Evolutionary conservation across 805 yeast genomes (phyloP), one percentile per base, ranked within the genome.

Genomic region (Wickerhamiella occidentalis): DNA sequence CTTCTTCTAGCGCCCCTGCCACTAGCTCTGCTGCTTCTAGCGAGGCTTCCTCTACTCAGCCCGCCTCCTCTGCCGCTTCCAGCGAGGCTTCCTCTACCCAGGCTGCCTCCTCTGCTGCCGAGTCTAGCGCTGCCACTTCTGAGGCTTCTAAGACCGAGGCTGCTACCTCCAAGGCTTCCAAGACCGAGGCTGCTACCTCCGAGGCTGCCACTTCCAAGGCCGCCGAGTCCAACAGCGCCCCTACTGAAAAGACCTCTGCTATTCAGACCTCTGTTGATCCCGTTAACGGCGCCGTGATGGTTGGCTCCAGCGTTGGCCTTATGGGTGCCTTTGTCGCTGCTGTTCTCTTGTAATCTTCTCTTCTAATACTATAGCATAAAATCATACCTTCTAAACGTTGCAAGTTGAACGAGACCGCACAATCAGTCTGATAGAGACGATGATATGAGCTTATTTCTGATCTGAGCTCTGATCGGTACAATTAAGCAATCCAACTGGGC

Each of bases 101-200:
- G n/a, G n/a, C n/a, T n/a, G n/a, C n/a, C n/a, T n/a, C n/a, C n/a
- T n/a, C n/a, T n/a, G n/a, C n/a, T 7, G 26, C 42, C 28, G 26
- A 22, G 13, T 12, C 48, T 23, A 13, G 52, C 19, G 33, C 47
- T 11, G 28, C 45, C 18, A 8, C 48, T n/a, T 17, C 47, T 35
- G 29, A 38, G 42, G 42, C 42, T 22, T 47, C 47, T 17, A 21
- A 46, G 36, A 23, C 53, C 22, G 38, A 28, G 22, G 15, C 46
- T 11, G 13, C 49, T 6, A 6, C 45, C 18, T 4, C 51, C 29
- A 12, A 43, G 25, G 43, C 54, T 23, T 25, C 28, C 30, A 22
- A 52, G 12, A 17, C 49, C 15, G 23, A 51, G 15, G 9, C 51
- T 26, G 40, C 56, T 29, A 22, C 54, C 28, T 21, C 53, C 17